Base-by-base conservation (phyloP, 2,329 filamentous ascomycete genomes). In the Acephala macrosclerotiorum region DNA sequence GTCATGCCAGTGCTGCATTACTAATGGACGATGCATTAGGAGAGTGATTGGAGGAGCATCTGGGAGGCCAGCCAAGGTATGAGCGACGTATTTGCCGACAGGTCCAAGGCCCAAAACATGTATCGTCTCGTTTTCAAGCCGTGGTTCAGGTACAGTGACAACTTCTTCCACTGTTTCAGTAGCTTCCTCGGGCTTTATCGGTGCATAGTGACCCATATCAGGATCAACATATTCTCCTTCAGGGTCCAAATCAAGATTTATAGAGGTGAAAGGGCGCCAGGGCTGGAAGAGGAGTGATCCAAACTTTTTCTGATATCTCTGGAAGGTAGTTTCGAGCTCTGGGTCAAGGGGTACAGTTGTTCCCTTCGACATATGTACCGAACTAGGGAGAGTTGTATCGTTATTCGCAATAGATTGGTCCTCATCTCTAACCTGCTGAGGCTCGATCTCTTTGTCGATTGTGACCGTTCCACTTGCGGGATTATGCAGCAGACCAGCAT, bases 51-150 rank as follows among this genome's bases (percentile, higher is more conserved):
- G 86, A n/a, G 89, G 89, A 16, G 87, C 83, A 63, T 85, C 80
- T 8, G 83, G 81, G 16, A 87, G 79, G 9, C 82, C 80, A 36
- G 85, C 83, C 45, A 94, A 77, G 29, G 87, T 84, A 76, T 92
- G 88, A 14, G 89, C 89, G 59, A 93, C 79, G 66, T 91, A 86
- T 67, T 83, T 86, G 29, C 90, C 90, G 47, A 90, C 80, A 71
- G 84, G 86, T 49, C 87, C 89, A 38, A 86, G 79, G 18, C 91
- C 91, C 22, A 92, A 74, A 16, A 94, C 83, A 71, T 92, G 83
- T 73, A 91, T 83, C 71, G 82, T 79, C 66, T 75, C 59, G 38
- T 66, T 65, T 36, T 63, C 16, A n/a, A 56, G 42, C 59, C 40
- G 36, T n/a, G 42, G 25, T 26, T 58, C 38, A 1, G 40, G 11